Base-by-base conservation (phyloP, 306 rosid species). In the Aeschynomene evenia region DNA sequence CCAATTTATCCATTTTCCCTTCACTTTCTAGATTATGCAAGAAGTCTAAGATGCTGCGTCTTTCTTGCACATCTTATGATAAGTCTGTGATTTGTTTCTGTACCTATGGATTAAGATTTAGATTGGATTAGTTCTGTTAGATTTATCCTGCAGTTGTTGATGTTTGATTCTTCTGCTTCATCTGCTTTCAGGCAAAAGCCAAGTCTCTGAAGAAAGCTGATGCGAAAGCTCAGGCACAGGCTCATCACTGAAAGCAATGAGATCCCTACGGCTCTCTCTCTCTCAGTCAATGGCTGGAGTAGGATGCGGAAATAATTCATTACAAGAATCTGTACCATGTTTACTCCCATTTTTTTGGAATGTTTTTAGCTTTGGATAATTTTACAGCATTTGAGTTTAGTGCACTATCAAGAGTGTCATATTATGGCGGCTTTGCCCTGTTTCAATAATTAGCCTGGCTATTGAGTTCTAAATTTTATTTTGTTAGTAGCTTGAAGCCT, bases 141-240 rank as follows among this genome's bases (percentile, higher is more conserved):
- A 5, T 66, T 39, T n/a, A 23, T 22, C 7, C 0, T 26, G 36
- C 14, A 4, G 50, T 71, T 37, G 49, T 14, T 60, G 60, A 51
- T 69, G 22, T 58, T 33, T 42, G 73, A 43, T 62, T 70, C 3
- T 73, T 14, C 14, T 48, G 9, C 15, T 19, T 55, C 29, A 42
- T 66, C 65, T 52, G 45, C 53, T 61, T 55, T 65, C 89, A 93
- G 97, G 90, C 94, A 42, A 88, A 93, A 83, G 96, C 96, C 5
- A 90, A 90, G 70, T 88, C 89, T 63, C 97, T 84, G 6, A 20
- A 78, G 73, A 88, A 88, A 77, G 84, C 83, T 26, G 89, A 76
- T 60, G 83, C 81, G 26, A 85, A 85, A 79, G 77, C 87, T 40
- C 9, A 60, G 21, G 73, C 73, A 19, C 45, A 56, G 45, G 10